Evolutionary conservation across 228 moss, liverwort and hornwort genomes (phyloP).

Genomic region (Sphagnum fallax): DNA sequence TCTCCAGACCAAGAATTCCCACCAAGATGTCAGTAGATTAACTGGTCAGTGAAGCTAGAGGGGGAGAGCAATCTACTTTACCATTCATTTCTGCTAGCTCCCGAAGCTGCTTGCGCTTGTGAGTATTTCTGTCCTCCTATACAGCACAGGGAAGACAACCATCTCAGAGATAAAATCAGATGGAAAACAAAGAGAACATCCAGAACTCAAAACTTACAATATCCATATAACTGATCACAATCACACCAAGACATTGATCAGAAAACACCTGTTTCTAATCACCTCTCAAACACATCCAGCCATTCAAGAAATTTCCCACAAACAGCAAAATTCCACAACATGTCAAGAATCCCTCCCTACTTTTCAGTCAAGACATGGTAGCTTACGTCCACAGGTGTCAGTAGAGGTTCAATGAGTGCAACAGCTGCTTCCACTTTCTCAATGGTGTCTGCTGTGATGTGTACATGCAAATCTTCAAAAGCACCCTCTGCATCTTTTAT

Average conservation of each 20-base stretch:
- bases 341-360: no score
- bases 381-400: constrained; percentile 82
- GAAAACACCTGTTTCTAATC: no score
- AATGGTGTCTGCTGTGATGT: constrained; percentile 66
- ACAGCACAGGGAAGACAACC: not conserved
- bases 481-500: constrained; percentile 63
- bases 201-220: not conserved
- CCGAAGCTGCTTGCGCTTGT: constrained; percentile 72
- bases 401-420: constrained; percentile 76
- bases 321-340: no score
- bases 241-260: not conserved
- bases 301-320: no score
- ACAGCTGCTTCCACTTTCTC: constrained; percentile 90
- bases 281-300: no score
- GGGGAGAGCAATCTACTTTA: constrained; percentile 4
- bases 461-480: constrained; percentile 82
- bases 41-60: no score
- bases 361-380: no score
- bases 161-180: not conserved
- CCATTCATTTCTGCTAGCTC: constrained; percentile 96
- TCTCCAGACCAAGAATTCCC: no score
- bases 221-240: not conserved
- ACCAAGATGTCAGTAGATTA: no score
- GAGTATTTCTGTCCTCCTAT: constrained; percentile 75
- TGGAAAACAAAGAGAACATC: not conserved